Conservation (phyloP, 306 rosid species). For the Albizia julibrissin region DNA sequence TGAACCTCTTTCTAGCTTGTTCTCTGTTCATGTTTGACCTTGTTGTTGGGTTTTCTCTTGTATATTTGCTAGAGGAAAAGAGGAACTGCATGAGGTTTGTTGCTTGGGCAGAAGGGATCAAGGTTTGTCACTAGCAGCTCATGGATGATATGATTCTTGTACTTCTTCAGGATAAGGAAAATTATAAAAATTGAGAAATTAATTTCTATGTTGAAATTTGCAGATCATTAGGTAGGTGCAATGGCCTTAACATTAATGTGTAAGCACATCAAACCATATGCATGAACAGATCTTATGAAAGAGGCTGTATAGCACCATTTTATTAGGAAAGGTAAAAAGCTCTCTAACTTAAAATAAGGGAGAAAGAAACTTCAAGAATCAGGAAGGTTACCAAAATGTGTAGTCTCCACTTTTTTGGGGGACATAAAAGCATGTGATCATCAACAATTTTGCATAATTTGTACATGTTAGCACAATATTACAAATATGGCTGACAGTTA, state of each 20-base stretch:
- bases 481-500: slow-evolving; percentile 15
- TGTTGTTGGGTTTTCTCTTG: not conserved
- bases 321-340: not conserved
- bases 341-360: not conserved
- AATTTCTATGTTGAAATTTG: not conserved
- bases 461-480: slow-evolving; percentile 17
- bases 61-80: not conserved
- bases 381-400: not conserved
- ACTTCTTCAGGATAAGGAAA: not conserved
- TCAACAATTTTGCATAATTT: not conserved
- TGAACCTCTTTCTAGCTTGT: not conserved
- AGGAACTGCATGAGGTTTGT: not conserved
- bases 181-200: not conserved
- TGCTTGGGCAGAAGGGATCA: not conserved
- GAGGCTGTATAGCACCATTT: not conserved
- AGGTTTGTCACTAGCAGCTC: not conserved
- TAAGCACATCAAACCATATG: slow-evolving; percentile 20
- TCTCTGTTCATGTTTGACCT: not conserved
- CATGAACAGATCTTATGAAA: not conserved
- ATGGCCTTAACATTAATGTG: not conserved
- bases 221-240: not conserved
- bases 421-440: not conserved
- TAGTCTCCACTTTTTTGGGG: not conserved
- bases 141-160: not conserved
- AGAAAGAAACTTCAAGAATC: not conserved